A percentile compares a stretch with the other conserved stretches of the same genome.
Evolutionary conservation across 2,329 filamentous ascomycete species (phyloP).

Genomic region (Aureobasidium lini): DNA sequence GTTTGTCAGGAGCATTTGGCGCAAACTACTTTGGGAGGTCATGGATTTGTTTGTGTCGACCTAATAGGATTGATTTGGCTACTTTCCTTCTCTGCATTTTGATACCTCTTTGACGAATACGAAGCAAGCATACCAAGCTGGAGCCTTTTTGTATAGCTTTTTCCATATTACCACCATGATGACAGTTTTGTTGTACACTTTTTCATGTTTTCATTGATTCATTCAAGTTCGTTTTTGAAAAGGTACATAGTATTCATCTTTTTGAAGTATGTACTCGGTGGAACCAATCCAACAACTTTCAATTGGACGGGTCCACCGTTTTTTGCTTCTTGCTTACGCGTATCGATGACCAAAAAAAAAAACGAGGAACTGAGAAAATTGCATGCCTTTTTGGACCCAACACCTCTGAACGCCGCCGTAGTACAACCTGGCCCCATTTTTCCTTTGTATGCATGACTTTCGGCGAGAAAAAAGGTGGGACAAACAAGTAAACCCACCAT

Average conservation of each 20-base stretch:
- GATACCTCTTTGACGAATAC: neutral
- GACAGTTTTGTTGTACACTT: neutral
- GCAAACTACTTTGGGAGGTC: neutral
- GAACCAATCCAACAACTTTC: neutral
- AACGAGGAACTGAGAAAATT: neutral
- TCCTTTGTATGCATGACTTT: constrained; percentile 9
- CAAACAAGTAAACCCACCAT: neutral
- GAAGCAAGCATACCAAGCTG: neutral
- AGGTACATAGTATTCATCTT: constrained; percentile 1
- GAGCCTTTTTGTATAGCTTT: neutral
- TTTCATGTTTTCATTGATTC: neutral
- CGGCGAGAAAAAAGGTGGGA: neutral
- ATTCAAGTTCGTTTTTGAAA: neutral
- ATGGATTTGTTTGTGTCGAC: neutral
- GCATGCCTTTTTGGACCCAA: constrained; percentile 8
- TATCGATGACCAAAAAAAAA: neutral
- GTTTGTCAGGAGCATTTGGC: neutral
- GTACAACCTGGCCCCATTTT: neutral
- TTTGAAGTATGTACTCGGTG: constrained; percentile 4
- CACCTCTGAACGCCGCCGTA: constrained; percentile 1
- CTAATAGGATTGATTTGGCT: neutral
- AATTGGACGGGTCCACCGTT: neutral
- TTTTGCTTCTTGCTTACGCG: neutral
- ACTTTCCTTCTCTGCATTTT: neutral
- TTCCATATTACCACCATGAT: neutral